phyloP scores from a whole-genome alignment of 129 eudicot species.

The sunflower (Helianthus annuus) region HanXRQr2.0-SUNRISE NC_035444.2:17265805-17266304 shows the following conservation, averaged over 20 bases:
- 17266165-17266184: neutral
- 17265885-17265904: too few species aligned
- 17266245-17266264: conserved; percentile 14
- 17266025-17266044: conserved; percentile 17
- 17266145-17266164: conserved; percentile 6
- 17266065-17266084: conserved; percentile 29
- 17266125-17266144: conserved; percentile 29
- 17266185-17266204: neutral
- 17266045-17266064: conserved; percentile 29
- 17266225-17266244: conserved; percentile 21
- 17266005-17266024: conserved; percentile 38
- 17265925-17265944: conserved; percentile 19
- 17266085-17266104: conserved; percentile 34
- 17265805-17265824: too few species aligned
- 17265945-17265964: conserved; percentile 16
- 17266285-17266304: conserved; percentile 44
- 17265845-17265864: too few species aligned
- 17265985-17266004: conserved; percentile 36
- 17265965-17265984: conserved; percentile 27
- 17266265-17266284: conserved; percentile 20
- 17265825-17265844: too few species aligned
- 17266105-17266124: conserved; percentile 44
- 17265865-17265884: too few species aligned
- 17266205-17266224: conserved; percentile 34
- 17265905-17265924: conserved; percentile 22